A percentile compares a stretch with the other conserved stretches of the same genome.
Evolutionary conservation across 495 filamentous ascomycete species (phyloP).

Genomic region (Neurospora discreta): DNA sequence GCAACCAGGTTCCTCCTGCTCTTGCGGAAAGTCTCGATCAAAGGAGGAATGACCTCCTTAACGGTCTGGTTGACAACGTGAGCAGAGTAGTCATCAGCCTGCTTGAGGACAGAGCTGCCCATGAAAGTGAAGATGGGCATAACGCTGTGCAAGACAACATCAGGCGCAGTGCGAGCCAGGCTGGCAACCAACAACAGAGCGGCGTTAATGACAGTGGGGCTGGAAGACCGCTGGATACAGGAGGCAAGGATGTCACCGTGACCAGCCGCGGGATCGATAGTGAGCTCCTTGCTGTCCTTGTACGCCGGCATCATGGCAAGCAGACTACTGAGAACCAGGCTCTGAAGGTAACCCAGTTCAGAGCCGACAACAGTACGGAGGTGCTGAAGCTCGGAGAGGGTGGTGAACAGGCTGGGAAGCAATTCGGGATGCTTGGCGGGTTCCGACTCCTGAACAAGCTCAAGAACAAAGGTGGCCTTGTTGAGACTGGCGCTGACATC

Average conservation of each 20-base stretch:
- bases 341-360: conserved; percentile 78
- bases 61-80: conserved; percentile 87
- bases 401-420: conserved; percentile 64
- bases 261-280: conserved; percentile 63
- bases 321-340: conserved; percentile 63
- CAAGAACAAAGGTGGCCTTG: conserved; percentile 75
- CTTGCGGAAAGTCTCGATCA: conserved; percentile 75
- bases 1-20: conserved; percentile 64
- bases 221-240: conserved; percentile 79
- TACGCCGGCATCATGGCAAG: conserved; percentile 66
- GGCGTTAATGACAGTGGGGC: conserved; percentile 81
- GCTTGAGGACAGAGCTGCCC: conserved; percentile 74
- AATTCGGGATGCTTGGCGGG: conserved; percentile 62
- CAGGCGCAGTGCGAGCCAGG: conserved; percentile 72
- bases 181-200: conserved; percentile 81
- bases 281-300: conserved; percentile 45
- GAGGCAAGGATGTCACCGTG: conserved; percentile 81
- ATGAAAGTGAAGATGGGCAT: conserved; percentile 99
- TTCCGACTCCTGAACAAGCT: conserved; percentile 69
- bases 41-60: conserved; percentile 75
- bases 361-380: conserved; percentile 59
- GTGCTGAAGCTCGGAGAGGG: conserved; percentile 73
- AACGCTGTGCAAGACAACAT: conserved; percentile 84
- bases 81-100: conserved; percentile 90
- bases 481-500: conserved; percentile 53